Base-by-base conservation (phyloP, 164 flowering plant genomes). In the Vitis rupestris region DNA sequence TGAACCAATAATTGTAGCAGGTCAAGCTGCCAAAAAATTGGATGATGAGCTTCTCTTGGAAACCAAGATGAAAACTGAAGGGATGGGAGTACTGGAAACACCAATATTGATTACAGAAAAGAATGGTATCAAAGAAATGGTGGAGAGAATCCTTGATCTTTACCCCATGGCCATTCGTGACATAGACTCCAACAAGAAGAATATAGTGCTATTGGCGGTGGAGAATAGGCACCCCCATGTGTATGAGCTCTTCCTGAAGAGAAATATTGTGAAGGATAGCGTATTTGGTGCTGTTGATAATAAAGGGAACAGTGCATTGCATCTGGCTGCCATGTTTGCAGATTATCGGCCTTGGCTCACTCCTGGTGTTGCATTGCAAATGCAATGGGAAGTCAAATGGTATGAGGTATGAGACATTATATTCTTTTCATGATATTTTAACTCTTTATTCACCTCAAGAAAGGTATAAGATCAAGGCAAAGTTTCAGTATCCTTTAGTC, bases 301-400 rank as follows among this genome's bases (percentile, higher is more conserved):
- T 13, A n/a, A 81, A 3, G 85, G 84, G 8, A 82, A 85, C 60
- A 82, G 82, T 13, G 83, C 84, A 0, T 62, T 82, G 14, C 87
- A 85, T 60, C 76, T 83, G 0, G 87, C 87, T 0, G 85, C 84
- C 1, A 74, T 10, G 44, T 50, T 75, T 0, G 78, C 76, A 48
- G 56, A 63, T 6, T 15, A 82, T 19, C 58, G 63, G 23, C 89
- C 89, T 3, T 80, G 88, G 88, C 82, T 57, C 8, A 80, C 78
- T 58, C 82, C 85, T 9, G 86, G 85, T 0, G 78, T 81, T 48
- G 85, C 88, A 3, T 47, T 83, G 48, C 83, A 83, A 61, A 79
- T 85, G 86, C 85, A 80, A 62, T 83, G 83, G 82, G 85, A 85
- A 66, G 61, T 75, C 69, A 83, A 77, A 71, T 85, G 89, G 89